phyloP scores from a whole-genome alignment of 1,284 basidiomycete genomes.

The Athelia sp. region DNA sequence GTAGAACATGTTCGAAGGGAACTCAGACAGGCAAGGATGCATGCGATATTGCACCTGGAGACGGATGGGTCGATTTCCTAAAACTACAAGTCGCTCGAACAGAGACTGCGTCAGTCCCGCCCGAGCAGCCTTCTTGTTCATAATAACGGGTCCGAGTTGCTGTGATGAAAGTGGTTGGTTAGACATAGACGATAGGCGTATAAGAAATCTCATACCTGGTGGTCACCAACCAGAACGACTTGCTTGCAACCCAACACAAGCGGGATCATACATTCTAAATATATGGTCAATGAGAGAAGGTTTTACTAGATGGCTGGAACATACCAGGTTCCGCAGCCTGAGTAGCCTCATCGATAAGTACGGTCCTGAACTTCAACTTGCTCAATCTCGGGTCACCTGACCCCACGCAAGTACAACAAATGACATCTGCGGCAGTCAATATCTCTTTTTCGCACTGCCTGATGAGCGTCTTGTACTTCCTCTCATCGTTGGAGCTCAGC shows the following conservation, averaged over 20 bases:
- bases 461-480: conserved; percentile 96
- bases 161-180: conserved; percentile 23
- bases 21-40: conserved; percentile 99
- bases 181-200: conserved; percentile 6
- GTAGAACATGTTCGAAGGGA: conserved; percentile 99
- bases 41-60: conserved; percentile 99
- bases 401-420: conserved; percentile 98
- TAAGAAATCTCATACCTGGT: conserved; percentile 52
- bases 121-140: conserved; percentile 99
- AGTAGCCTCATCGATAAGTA: conserved; percentile 97
- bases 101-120: conserved; percentile 97
- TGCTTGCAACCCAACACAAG: conserved; percentile 98
- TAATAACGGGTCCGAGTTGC: conserved; percentile 98
- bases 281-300: conserved; percentile 10
- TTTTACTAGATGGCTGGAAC: conserved; percentile 25
- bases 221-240: conserved; percentile 96
- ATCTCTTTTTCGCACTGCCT: conserved; percentile 98
- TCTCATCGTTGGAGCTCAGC: conserved; percentile 92
- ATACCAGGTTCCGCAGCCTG: conserved; percentile 95
- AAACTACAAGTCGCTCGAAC: conserved; percentile 94
- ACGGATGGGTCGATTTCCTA: conserved; percentile 95
- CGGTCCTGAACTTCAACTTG: conserved; percentile 98
- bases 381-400: conserved; percentile 93
- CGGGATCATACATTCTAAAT: conserved; percentile 96
- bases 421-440: conserved; percentile 91